These are phyloP conservation scores for Datura wrightii DNA, from an alignment of 257 asterid species.

Conservation along the genomic window DNA sequence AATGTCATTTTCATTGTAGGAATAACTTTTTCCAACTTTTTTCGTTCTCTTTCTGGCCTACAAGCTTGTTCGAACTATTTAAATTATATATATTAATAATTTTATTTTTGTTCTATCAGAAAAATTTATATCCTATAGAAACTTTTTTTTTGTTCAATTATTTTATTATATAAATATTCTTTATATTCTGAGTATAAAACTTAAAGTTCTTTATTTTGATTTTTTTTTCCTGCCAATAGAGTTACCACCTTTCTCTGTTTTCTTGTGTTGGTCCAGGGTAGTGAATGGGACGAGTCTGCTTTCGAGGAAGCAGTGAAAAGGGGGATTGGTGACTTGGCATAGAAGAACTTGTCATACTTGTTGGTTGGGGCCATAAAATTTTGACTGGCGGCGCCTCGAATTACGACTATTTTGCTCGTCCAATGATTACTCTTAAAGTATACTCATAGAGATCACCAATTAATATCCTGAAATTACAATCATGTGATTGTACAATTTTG, in stretches of 20 bases:
- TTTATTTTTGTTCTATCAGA: not conserved
- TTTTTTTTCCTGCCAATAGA: not conserved
- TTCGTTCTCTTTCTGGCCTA: not conserved
- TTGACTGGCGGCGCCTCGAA: constrained; percentile 30
- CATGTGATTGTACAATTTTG: not conserved
- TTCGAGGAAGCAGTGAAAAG: constrained; percentile 38
- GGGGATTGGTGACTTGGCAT: constrained; percentile 33
- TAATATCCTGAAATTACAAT: not conserved
- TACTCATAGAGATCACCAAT: not conserved
- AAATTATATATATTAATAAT: not conserved
- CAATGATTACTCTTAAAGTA: not conserved
- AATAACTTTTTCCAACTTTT: not conserved
- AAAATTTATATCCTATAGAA: not conserved
- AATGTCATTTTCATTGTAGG: not conserved
- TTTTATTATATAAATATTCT: not conserved
- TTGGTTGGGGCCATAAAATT: constrained; percentile 21
- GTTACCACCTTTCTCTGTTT: not conserved
- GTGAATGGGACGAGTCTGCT: constrained; percentile 29
- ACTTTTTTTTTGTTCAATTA: not conserved
- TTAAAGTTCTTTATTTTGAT: not conserved
- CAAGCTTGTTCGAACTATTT: not conserved
- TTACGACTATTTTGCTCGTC: not conserved
- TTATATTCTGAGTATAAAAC: not conserved
- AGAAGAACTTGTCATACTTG: constrained; percentile 7
- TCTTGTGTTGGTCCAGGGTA: constrained; percentile 20